phyloP scores from a whole-genome alignment of 2,329 filamentous ascomycete species.

The Xylariaceae sp. region DNA sequence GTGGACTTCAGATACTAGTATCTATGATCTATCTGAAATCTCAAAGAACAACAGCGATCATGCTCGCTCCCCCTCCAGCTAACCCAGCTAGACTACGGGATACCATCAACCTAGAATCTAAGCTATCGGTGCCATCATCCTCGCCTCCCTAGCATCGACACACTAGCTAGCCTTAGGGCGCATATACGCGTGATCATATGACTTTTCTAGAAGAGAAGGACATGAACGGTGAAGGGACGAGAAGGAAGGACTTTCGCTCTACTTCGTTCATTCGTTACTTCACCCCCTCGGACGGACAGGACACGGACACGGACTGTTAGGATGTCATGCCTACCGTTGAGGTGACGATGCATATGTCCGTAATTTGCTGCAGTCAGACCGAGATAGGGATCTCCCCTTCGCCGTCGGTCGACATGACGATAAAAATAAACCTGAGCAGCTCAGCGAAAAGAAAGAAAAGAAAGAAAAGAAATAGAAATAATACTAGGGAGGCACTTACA shows the following conservation, averaged over 20 bases:
- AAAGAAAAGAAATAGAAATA: too few relatives aligned
- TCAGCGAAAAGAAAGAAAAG: too few relatives aligned
- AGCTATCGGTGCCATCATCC: not conserved
- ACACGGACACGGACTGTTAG: too few relatives aligned
- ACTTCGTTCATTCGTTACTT: too few relatives aligned
- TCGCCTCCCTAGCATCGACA: not conserved
- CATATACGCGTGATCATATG: conserved; percentile 18
- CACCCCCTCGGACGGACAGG: too few relatives aligned
- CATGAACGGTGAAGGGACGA: too few relatives aligned
- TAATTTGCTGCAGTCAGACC: conserved; percentile 11
- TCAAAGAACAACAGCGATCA: too few relatives aligned
- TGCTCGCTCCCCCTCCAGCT: too few relatives aligned
- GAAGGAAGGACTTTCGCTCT: too few relatives aligned
- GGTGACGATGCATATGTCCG: conserved; percentile 12
- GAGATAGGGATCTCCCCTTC: not conserved
- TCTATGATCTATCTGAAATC: too few relatives aligned
- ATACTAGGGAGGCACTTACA: not conserved
- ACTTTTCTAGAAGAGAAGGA: conserved; percentile 6
- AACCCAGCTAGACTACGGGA: not conserved
- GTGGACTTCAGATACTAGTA: too few relatives aligned
- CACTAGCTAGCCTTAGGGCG: not conserved
- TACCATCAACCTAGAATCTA: not conserved
- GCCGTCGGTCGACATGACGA: not conserved
- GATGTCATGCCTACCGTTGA: conserved; percentile 2
- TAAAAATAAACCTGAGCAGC: too few relatives aligned